phyloP scores from a whole-genome alignment of 345 rosid species.

The Salix udensis region DNA sequence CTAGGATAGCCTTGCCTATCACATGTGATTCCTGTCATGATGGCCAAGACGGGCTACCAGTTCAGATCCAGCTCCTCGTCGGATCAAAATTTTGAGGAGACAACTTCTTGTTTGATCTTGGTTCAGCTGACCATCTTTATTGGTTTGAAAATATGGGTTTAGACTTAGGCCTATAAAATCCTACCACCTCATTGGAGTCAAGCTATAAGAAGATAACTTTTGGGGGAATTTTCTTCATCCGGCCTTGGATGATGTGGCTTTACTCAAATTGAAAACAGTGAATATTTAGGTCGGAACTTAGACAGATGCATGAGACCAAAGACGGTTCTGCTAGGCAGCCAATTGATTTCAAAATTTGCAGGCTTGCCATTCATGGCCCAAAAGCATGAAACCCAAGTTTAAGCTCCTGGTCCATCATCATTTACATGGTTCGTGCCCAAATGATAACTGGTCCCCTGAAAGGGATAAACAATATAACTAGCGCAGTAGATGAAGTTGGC shows the following conservation, averaged over 20 bases:
- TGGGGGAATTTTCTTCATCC: not conserved
- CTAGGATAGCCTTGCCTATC: not conserved
- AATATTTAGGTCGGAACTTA: not conserved
- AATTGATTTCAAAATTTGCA: not conserved
- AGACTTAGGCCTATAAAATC: not conserved
- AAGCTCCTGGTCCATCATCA: not conserved
- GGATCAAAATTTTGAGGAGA: not conserved
- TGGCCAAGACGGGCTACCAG: not conserved
- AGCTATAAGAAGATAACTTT: not conserved
- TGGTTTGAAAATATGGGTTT: not conserved
- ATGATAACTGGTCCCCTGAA: not conserved
- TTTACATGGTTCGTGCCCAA: not conserved
- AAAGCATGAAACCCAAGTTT: not conserved
- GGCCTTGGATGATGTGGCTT: not conserved
- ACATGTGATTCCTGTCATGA: not conserved
- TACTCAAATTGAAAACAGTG: not conserved
- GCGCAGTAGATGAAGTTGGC: not conserved
- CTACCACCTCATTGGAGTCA: not conserved
- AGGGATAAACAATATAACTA: not conserved
- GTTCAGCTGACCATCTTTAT: not conserved
- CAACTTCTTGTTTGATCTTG: not conserved
- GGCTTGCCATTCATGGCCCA: not conserved
- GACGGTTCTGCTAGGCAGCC: not conserved
- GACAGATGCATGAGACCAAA: not conserved
- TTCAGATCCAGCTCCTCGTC: not conserved